Conservation (phyloP, 306 rosid species). For the Prunus padus region DNA sequence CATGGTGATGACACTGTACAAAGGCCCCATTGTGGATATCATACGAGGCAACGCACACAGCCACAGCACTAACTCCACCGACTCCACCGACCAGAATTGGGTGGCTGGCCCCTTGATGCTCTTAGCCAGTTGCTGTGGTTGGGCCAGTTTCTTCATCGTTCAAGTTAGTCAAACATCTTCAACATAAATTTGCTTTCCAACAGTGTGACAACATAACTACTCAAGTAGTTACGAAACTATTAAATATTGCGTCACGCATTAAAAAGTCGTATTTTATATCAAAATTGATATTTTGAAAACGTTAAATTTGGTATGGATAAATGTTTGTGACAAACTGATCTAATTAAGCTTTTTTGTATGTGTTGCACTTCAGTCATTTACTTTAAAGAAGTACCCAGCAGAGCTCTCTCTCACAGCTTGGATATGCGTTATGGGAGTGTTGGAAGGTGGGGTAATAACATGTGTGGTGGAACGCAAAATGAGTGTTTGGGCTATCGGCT, state of each 20-base stretch:
- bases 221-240: too few species aligned
- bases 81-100: conserved; percentile 63
- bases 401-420: conserved; percentile 90
- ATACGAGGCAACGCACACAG: conserved; percentile 37
- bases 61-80: conserved; percentile 25
- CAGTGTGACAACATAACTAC: too few species aligned
- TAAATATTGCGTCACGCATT: too few species aligned
- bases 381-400: conserved; percentile 89
- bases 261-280: too few species aligned
- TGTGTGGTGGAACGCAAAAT: conserved; percentile 67
- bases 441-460: conserved; percentile 73
- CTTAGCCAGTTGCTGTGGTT: conserved; percentile 63
- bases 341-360: neutral
- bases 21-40: conserved; percentile 73
- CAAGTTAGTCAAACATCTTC: conserved; percentile 47
- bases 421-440: conserved; percentile 68
- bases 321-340: neutral
- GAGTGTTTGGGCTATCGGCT: conserved; percentile 77
- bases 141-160: conserved; percentile 92
- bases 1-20: conserved; percentile 95
- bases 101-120: conserved; percentile 63
- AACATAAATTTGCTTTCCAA: too few species aligned
- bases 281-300: too few species aligned
- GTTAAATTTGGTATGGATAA: too few species aligned
- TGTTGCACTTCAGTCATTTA: conserved; percentile 56